Evolutionary conservation across 345 rosid species (phyloP).

Genomic region (Gossypium rotundifolium): DNA sequence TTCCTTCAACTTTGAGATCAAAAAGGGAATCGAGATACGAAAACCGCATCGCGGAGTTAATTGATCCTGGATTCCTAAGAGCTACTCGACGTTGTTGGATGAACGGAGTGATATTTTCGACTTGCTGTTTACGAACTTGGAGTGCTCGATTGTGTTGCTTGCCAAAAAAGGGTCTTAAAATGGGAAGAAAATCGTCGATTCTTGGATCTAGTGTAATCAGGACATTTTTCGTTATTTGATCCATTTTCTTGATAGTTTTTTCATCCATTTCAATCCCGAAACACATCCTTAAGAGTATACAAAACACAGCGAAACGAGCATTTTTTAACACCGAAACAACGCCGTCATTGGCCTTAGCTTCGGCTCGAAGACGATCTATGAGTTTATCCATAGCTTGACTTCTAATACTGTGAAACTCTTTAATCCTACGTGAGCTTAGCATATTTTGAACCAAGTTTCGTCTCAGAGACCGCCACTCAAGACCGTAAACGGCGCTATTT

Average conservation of each 20-base stretch:
- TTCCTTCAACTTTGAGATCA: slow-evolving; percentile 48
- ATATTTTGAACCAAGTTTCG: slow-evolving; percentile 94
- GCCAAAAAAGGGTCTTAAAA: slow-evolving; percentile 62
- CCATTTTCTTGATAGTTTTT: slow-evolving; percentile 51
- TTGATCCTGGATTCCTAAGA: slow-evolving; percentile 43
- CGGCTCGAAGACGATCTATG: slow-evolving; percentile 38
- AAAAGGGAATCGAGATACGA: slow-evolving; percentile 79
- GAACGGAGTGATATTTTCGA: slow-evolving; percentile 44
- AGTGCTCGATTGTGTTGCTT: slow-evolving; percentile 51
- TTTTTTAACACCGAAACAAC: slow-evolving; percentile 56
- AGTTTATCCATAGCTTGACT: slow-evolving; percentile 61
- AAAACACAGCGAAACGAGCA: slow-evolving; percentile 70
- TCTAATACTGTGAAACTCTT: slow-evolving; percentile 48
- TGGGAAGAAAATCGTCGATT: slow-evolving; percentile 80
- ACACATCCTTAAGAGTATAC: slow-evolving; percentile 61
- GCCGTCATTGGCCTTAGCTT: slow-evolving; percentile 38
- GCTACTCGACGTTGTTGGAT: slow-evolving; percentile 51
- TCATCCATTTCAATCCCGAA: slow-evolving; percentile 86
- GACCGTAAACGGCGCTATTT: slow-evolving; percentile 74
- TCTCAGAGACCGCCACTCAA: slow-evolving; percentile 77
- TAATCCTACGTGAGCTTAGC: slow-evolving; percentile 61
- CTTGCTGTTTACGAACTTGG: slow-evolving; percentile 54
- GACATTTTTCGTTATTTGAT: slow-evolving; percentile 54
- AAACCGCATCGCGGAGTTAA: slow-evolving; percentile 46
- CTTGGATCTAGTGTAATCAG: slow-evolving; percentile 60